phyloP scores from a whole-genome alignment of 2,329 filamentous ascomycete species.

The Xylaria arbuscula region DNA sequence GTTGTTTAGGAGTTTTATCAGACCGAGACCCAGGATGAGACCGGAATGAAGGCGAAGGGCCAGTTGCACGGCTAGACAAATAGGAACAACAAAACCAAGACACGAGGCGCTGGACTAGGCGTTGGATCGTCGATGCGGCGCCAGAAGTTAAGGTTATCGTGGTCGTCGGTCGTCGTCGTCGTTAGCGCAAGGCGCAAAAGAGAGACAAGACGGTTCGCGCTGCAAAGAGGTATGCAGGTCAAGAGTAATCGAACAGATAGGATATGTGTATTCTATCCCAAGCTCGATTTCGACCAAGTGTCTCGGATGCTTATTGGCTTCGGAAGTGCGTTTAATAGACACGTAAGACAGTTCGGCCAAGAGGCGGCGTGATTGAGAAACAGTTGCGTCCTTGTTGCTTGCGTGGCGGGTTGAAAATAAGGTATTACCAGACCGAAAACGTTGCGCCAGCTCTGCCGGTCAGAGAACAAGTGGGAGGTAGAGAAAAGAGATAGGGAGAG shows the following conservation, averaged over 20 bases:
- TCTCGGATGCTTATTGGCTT: background rate
- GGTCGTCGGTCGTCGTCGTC: constrained; percentile 1
- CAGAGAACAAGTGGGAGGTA: constrained; percentile 1
- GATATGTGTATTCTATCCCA: constrained; percentile 3
- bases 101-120: constrained; percentile 29
- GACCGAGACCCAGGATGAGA: constrained; percentile 9
- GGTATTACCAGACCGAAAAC: constrained; percentile 8
- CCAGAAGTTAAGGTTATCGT: constrained; percentile 10
- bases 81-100: constrained; percentile 25
- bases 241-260: background rate
- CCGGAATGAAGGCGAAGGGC: constrained; percentile 14
- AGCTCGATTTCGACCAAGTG: background rate
- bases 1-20: constrained; percentile 9
- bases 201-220: too few species aligned
- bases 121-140: constrained; percentile 15
- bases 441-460: constrained; percentile 32
- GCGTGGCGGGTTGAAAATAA: constrained; percentile 22
- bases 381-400: background rate
- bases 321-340: background rate
- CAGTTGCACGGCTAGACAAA: constrained; percentile 1
- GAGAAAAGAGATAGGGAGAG: constrained; percentile 11
- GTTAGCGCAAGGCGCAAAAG: background rate
- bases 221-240: background rate
- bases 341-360: constrained; percentile 7
- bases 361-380: constrained; percentile 3